Conservation (phyloP, 805 yeast genomes). For the Kodamaea hsintzibuensis region DNA sequence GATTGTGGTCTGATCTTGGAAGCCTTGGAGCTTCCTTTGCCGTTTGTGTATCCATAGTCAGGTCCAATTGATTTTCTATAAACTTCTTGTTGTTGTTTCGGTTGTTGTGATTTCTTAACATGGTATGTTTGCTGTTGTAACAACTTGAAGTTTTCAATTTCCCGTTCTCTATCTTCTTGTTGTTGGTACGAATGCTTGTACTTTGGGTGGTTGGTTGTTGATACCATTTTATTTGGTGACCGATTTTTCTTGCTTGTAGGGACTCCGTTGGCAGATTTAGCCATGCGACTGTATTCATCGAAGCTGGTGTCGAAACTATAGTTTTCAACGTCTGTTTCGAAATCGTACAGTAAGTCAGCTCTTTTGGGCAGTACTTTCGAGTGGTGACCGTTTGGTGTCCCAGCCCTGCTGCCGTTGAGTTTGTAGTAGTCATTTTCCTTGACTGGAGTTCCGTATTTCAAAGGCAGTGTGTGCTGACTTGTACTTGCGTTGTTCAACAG, state of each 20-base stretch:
- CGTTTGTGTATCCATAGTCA: slow-evolving; percentile 1
- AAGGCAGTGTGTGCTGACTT: slow-evolving; percentile 16
- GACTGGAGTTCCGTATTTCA: slow-evolving; percentile 11
- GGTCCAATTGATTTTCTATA: slow-evolving; percentile 10
- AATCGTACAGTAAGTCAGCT: slow-evolving; percentile 17
- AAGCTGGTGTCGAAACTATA: slow-evolving; percentile 26
- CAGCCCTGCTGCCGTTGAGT: slow-evolving; percentile 8
- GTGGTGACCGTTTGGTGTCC: slow-evolving; percentile 7
- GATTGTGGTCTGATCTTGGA: slow-evolving; percentile 19
- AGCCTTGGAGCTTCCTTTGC: slow-evolving; percentile 1
- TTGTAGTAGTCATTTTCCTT: slow-evolving; percentile 10
- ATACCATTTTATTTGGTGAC: slow-evolving; percentile 13
- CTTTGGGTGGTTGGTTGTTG: slow-evolving; percentile 20
- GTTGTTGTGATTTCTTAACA: slow-evolving; percentile 18
- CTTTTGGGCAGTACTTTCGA: slow-evolving; percentile 14
- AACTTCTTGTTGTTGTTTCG: slow-evolving; percentile 11
- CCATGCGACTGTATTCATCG: slow-evolving; percentile 15
- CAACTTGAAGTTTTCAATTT: slow-evolving; percentile 30
- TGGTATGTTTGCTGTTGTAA: slow-evolving; percentile 34
- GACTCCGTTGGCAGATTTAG: slow-evolving; percentile 1
- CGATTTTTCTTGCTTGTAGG: slow-evolving; percentile 6
- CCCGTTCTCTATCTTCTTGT: slow-evolving; percentile 29
- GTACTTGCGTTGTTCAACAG: slow-evolving; percentile 21
- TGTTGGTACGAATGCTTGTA: slow-evolving; percentile 17
- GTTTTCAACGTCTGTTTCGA: slow-evolving; percentile 18